phyloP scores from a whole-genome alignment of 495 filamentous ascomycete species.

The Daldinia bambusicola region DNA sequence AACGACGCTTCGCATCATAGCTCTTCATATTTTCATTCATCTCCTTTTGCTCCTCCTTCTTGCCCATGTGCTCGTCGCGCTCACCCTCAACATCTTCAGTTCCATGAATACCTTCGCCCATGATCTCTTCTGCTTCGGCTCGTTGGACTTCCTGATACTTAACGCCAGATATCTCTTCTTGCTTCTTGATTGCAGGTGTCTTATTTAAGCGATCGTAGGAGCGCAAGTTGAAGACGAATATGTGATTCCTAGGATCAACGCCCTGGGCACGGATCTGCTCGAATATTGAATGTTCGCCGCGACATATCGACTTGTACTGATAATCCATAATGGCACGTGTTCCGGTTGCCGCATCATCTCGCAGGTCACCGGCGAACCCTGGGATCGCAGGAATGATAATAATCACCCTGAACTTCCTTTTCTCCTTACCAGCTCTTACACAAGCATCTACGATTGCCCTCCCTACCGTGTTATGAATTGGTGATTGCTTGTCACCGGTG shows the following conservation, averaged over 20 bases:
- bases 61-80: constrained; percentile 55
- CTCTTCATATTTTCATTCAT: constrained; percentile 60
- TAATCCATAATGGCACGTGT: constrained; percentile 98
- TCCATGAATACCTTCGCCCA: constrained; percentile 77
- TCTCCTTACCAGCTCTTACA: constrained; percentile 81
- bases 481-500: constrained; percentile 84
- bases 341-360: constrained; percentile 82
- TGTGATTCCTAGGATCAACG: constrained; percentile 79
- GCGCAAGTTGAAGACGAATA: constrained; percentile 92
- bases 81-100: constrained; percentile 57
- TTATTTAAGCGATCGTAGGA: constrained; percentile 91
- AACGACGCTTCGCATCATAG: constrained; percentile 68
- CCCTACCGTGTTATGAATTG: constrained; percentile 89
- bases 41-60: constrained; percentile 55
- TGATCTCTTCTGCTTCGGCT: constrained; percentile 84
- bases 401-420: constrained; percentile 90
- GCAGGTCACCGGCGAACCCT: constrained; percentile 90
- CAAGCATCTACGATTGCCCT: constrained; percentile 89
- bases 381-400: constrained; percentile 90
- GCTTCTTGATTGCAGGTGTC: constrained; percentile 70
- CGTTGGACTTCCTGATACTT: constrained; percentile 86
- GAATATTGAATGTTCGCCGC: constrained; percentile 90
- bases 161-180: constrained; percentile 82
- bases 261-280: constrained; percentile 79
- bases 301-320: constrained; percentile 94